Evolutionary conservation across 805 yeast genomes (phyloP), one percentile per base, ranked within the genome.

Genomic region (Phaffomyces thermotolerans): DNA sequence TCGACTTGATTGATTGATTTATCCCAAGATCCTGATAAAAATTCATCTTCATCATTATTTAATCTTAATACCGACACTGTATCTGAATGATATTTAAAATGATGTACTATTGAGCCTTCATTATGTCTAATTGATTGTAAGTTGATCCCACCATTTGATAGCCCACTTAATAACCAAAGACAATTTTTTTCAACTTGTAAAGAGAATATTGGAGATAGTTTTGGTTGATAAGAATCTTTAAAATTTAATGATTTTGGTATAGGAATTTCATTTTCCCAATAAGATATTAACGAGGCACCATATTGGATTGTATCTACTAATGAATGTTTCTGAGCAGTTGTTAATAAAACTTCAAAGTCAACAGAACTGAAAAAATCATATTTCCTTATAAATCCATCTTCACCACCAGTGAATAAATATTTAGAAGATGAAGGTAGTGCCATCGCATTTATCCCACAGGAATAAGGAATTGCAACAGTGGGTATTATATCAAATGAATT

Each of bases 211-310:
- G 98, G 96, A 17, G 91, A 85, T 9, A 81, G 64, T 40, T 71
- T 66, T 5, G 90, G 89, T 46, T 64, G 67, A 47, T 71, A 71
- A 20, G 52, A 36, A 24, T 67, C 73, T 17, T 58, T 62, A 14
- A 53, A 50, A 13, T 62, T 62, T 49, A 58, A 37, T 53, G 68
- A 68, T 59, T 49, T 68, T 69, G 45, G 71, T 57, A 78, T 67
- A 0, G 98, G 97, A 55, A 89, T 86, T 65, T 93, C 98, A 62
- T 93, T 93, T 58, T 91, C 98, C 96, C 97, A 93, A 66, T 88
- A 91, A 0, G 93, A 82, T 14, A 74, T 59, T 6, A 90, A 65
- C 6, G 87, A 81, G 7, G 98, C 99, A 0, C 89, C 93, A 56
- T 84, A 82, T 8, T 84, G 75, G 29, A 93, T 77, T 1, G 93